These are phyloP conservation scores for Ustilago loliicola DNA, from an alignment of 1,284 basidiomycete species.

Conservation along the genomic window DNA sequence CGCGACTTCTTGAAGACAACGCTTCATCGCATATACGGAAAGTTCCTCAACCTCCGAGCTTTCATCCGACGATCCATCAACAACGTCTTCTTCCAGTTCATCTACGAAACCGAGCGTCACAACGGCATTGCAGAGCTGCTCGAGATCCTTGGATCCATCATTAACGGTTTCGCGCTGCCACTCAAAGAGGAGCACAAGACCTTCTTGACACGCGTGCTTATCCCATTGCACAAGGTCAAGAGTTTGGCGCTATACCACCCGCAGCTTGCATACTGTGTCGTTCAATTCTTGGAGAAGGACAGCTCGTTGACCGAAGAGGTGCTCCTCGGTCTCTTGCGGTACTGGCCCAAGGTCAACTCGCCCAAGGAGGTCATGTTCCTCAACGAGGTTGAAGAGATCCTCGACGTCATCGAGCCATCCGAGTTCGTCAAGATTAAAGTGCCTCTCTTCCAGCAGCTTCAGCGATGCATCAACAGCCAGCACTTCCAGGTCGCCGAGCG, in stretches of 20 bases:
- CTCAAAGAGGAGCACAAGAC: slow-evolving; percentile 99
- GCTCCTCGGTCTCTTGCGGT: slow-evolving; percentile 91
- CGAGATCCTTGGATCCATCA: slow-evolving; percentile 98
- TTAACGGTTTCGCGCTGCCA: slow-evolving; percentile 98
- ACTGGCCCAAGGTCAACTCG: slow-evolving; percentile 99
- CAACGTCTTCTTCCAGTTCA: slow-evolving; percentile 99
- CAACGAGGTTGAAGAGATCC: slow-evolving; percentile 98
- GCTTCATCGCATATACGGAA: slow-evolving; percentile 98
- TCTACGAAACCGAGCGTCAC: slow-evolving; percentile 98
- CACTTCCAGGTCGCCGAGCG: slow-evolving; percentile 85
- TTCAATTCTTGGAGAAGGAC: slow-evolving; percentile 99
- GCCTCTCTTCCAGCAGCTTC: slow-evolving; percentile 92
- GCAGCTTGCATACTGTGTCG: slow-evolving; percentile 97
- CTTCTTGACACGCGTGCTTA: slow-evolving; percentile 94
- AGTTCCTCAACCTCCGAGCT: slow-evolving; percentile 97
- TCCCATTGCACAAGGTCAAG: slow-evolving; percentile 98
- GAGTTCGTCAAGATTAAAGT: slow-evolving; percentile 98
- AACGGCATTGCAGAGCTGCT: slow-evolving; percentile 98
- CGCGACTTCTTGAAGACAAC: slow-evolving; percentile 99
- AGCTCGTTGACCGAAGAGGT: slow-evolving; percentile 92
- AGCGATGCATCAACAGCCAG: slow-evolving; percentile 97
- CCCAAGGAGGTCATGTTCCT: slow-evolving; percentile 99
- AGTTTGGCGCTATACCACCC: slow-evolving; percentile 96
- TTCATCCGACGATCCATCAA: slow-evolving; percentile 99
- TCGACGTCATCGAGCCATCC: slow-evolving; percentile 96